A percentile compares a stretch with the other conserved stretches of the same genome.
phyloP scores from a whole-genome alignment of 805 yeast genomes.

The Saccharomyces jurei region DNA sequence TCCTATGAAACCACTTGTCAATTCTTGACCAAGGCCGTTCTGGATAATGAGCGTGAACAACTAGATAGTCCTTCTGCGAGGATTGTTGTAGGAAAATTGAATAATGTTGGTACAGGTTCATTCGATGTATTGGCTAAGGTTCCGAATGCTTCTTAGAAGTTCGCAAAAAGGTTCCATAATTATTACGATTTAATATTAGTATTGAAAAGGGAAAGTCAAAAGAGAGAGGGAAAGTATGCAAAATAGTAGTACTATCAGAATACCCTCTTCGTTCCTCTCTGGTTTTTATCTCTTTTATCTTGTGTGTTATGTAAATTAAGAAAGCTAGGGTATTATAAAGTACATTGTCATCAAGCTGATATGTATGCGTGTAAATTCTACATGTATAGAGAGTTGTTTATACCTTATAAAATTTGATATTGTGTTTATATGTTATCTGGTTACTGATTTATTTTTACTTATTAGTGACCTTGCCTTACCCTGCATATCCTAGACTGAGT shows the following conservation, averaged over 20 bases:
- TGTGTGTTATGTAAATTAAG: neutral
- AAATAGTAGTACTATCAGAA: neutral
- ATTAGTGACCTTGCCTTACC: too few relatives aligned
- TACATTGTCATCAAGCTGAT: neutral
- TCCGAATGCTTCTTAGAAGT: conserved; percentile 15
- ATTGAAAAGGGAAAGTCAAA: neutral
- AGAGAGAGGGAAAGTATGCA: neutral
- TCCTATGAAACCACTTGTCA: conserved; percentile 97
- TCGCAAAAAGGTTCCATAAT: neutral
- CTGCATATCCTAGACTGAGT: too few relatives aligned
- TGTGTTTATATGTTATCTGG: neutral
- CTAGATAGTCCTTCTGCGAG: conserved; percentile 89
- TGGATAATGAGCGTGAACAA: conserved; percentile 83
- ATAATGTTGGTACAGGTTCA: conserved; percentile 91
- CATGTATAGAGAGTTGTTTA: neutral
- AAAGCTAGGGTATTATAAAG: neutral
- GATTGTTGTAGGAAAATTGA: conserved; percentile 83
- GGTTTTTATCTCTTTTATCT: neutral
- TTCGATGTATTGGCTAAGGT: conserved; percentile 62
- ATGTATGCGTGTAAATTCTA: neutral
- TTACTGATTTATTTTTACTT: too few relatives aligned
- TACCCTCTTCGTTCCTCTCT: neutral
- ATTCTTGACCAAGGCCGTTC: conserved; percentile 91
- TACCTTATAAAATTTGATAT: neutral
- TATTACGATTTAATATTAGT: neutral